These are phyloP conservation scores for Epichloe typhina DNA, from an alignment of 2,329 filamentous ascomycete genomes.

Conservation along the genomic window DNA sequence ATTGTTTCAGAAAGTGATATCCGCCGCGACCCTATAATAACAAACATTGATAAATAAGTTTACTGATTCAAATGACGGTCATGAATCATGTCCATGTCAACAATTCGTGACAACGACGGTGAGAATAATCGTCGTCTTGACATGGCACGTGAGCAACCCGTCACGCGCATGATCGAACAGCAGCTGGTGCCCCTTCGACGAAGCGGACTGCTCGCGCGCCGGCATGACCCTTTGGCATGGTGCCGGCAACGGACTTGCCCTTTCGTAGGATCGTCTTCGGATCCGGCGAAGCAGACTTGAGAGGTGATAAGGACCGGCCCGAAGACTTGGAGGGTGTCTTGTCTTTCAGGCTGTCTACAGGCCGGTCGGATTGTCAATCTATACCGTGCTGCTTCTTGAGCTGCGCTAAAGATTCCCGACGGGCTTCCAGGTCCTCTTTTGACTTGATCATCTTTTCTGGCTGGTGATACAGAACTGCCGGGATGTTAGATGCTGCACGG, in stretches of 20 bases:
- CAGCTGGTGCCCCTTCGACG: constrained; percentile 25
- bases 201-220: constrained; percentile 29
- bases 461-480: constrained; percentile 47
- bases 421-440: constrained; percentile 86
- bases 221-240: constrained; percentile 22
- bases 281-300: constrained; percentile 25
- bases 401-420: constrained; percentile 94
- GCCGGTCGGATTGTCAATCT: constrained; percentile 80
- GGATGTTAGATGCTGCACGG: not conserved
- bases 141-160: constrained; percentile 6
- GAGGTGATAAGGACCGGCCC: constrained; percentile 46
- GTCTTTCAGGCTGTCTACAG: constrained; percentile 37
- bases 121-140: not conserved
- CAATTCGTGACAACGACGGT: not conserved
- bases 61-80: not conserved
- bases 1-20: not conserved
- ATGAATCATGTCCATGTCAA: not conserved
- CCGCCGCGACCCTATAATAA: not conserved
- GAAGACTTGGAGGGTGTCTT: constrained; percentile 36
- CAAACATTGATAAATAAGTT: not conserved
- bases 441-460: constrained; percentile 61
- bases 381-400: constrained; percentile 97
- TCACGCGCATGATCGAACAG: constrained; percentile 26
- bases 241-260: constrained; percentile 23
- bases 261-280: constrained; percentile 32